Conservation (phyloP, 352 stramenopile genomes). For the Pythium chondricola region DNA sequence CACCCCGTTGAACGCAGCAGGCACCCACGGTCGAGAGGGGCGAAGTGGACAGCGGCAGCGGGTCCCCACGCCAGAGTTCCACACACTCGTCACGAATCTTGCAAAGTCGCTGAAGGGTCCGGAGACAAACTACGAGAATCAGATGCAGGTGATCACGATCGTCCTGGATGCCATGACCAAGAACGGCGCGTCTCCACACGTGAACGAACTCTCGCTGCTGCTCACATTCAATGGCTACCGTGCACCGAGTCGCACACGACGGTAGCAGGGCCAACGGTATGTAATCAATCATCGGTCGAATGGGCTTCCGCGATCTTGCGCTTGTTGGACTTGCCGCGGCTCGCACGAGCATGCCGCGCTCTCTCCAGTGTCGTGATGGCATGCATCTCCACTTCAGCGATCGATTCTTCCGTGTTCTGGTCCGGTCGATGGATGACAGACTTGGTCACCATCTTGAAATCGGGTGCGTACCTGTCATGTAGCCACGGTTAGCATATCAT, state of each 20-base stretch:
- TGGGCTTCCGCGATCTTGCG: neutral
- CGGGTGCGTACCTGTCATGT: slow-evolving; percentile 13
- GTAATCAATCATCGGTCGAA: neutral
- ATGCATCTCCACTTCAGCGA: neutral
- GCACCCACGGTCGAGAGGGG: neutral
- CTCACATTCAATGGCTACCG: slow-evolving; percentile 81
- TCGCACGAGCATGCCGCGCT: neutral
- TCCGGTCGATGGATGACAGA: slow-evolving; percentile 19
- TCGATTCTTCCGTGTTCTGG: slow-evolving; percentile 18
- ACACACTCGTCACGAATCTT: slow-evolving; percentile 11
- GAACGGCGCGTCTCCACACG: slow-evolving; percentile 56
- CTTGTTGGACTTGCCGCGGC: neutral
- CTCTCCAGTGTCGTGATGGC: slow-evolving; percentile 9
- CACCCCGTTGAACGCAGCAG: no score
- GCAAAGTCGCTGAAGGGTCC: slow-evolving; percentile 31
- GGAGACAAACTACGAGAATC: slow-evolving; percentile 50
- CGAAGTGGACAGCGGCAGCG: neutral
- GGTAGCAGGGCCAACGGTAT: neutral
- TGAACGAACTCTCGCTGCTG: slow-evolving; percentile 57
- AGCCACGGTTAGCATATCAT: no score
- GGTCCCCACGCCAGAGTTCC: neutral
- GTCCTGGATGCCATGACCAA: slow-evolving; percentile 73
- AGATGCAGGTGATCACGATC: slow-evolving; percentile 62
- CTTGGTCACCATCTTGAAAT: slow-evolving; percentile 20
- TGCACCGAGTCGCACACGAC: neutral